Evolutionary conservation across 2,329 filamentous ascomycete genomes (phyloP), one percentile per base, ranked within the genome.

Genomic region (Apiospora rasikravindrae): DNA sequence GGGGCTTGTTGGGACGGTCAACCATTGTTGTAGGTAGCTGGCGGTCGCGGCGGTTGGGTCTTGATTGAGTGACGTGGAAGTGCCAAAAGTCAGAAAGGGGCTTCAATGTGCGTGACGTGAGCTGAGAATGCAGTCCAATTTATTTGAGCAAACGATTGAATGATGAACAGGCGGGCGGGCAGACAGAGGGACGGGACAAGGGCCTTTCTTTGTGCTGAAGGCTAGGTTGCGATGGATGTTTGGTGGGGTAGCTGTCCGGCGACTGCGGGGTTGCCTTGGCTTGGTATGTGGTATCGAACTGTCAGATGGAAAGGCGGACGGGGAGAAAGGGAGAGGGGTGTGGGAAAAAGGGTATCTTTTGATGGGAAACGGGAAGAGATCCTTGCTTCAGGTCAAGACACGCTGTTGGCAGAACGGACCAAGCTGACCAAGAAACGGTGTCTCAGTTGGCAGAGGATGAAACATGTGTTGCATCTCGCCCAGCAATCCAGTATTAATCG

Each of bases 1-100:
- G 87, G 72, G 94, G 94, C 81, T 94, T 96, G 84, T 97, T 94
- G 76, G 91, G 90, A 81, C 95, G 92, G 80, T 97, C 94, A 84
- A 97, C 93, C 57, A 64, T 64, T 40, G 57, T 51, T 24, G n/a
- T n/a, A n/a, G n/a, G n/a, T 45, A 14, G 49, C n/a, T 51, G n/a
- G n/a, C 14, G 24, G n/a, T 64, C 57, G 33, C 22, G 33, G 33
- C 57, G n/a, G 57, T n/a, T 19, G n/a, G 33, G 22, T 11, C n/a
- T n/a, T 8, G 19, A 61, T 40, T 4, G 10, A 14, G 29, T 13
- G 22, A 24, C 2, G 29, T 61, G 29, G 19, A n/a, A 64, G 57
- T 40, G 19, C 57, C 57, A 19, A 40, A 40, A 40, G 57, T 64
- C 53, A n/a, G 22, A 11, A 24, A 51, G 10, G 49, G n/a, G 1